phyloP scores from a whole-genome alignment of 208 protist species.

The Novymonas esmeraldas region DNA sequence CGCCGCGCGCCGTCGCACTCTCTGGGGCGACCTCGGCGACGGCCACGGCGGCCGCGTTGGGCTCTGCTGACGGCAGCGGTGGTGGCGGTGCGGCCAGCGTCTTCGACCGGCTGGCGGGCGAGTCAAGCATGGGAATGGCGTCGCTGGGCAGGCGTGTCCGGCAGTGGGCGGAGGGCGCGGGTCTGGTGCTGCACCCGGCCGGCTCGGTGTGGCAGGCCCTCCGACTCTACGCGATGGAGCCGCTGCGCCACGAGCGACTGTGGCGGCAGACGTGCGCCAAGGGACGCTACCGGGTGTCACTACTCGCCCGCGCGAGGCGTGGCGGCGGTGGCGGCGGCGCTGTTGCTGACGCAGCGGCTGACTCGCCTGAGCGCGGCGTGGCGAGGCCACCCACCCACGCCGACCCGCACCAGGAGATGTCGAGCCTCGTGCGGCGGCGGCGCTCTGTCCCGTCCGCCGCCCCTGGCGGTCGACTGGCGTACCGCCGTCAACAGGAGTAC shows the following conservation, averaged over 20 bases:
- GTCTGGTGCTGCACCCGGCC: constrained; percentile 14
- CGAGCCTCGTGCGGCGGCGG: background rate
- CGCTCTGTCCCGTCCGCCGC: constrained; percentile 5
- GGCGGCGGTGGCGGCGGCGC: background rate
- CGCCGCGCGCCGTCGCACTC: background rate
- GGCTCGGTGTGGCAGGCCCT: background rate
- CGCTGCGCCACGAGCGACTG: constrained; percentile 20
- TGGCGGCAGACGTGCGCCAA: constrained; percentile 26
- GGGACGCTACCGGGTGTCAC: constrained; percentile 3
- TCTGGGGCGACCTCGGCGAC: background rate
- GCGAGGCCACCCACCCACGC: background rate
- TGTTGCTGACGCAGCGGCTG: background rate
- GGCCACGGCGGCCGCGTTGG: background rate
- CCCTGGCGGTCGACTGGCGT: constrained; percentile 24
- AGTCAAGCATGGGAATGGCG: constrained; percentile 7
- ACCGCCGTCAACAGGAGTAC: constrained; percentile 32
- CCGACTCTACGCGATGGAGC: background rate
- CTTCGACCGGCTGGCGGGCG: constrained; percentile 15
- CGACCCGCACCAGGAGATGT: background rate
- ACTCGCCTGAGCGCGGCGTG: background rate
- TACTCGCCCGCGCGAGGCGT: constrained; percentile 5
- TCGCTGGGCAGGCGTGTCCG: constrained; percentile 27
- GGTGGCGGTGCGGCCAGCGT: background rate
- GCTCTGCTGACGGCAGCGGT: background rate
- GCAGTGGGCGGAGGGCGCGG: constrained; percentile 32